Percentiles rank a stretch among this genome's conserved stretches.
These are phyloP conservation scores for Elongisporangium senticosum DNA, from an alignment of 352 stramenopile genomes.

Conservation along the genomic window DNA sequence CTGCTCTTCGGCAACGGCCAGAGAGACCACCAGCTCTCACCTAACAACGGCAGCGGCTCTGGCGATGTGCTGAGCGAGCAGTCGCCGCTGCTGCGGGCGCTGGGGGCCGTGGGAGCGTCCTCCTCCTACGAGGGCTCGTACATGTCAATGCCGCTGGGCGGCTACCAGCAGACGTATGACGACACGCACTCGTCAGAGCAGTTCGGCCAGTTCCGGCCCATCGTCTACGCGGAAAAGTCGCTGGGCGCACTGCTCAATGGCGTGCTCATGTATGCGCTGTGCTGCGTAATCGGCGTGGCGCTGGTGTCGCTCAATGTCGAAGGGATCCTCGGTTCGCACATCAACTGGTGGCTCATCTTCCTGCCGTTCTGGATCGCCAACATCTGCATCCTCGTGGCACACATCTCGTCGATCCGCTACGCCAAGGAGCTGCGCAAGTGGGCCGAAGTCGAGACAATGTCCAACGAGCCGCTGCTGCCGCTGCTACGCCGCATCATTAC, in stretches of 20 bases:
- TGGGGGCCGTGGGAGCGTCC: conserved; percentile 35
- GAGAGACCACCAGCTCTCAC: neutral
- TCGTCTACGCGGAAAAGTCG: conserved; percentile 73
- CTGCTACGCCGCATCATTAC: conserved; percentile 70
- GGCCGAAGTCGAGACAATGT: conserved; percentile 77
- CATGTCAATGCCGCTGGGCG: conserved; percentile 53
- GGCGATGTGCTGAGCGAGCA: conserved; percentile 37
- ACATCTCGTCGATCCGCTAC: conserved; percentile 56
- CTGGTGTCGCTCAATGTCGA: conserved; percentile 80
- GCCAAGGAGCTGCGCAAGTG: conserved; percentile 62
- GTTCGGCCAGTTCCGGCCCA: conserved; percentile 57
- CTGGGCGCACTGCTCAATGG: conserved; percentile 67
- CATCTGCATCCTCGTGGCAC: conserved; percentile 43
- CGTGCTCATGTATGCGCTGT: conserved; percentile 70
- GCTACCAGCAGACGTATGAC: conserved; percentile 10
- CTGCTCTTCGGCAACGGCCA: conserved; percentile 12
- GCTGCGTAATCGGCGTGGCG: conserved; percentile 61
- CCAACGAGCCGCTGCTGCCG: conserved; percentile 74
- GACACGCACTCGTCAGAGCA: conserved; percentile 22
- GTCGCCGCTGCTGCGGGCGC: conserved; percentile 58
- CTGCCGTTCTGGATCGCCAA: conserved; percentile 80
- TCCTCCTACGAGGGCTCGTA: conserved; percentile 67
- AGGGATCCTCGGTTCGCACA: conserved; percentile 41
- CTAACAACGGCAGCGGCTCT: conserved; percentile 4
- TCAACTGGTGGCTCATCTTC: conserved; percentile 84